Conservation (phyloP, 2,329 filamentous ascomycete genomes). For the Phyllosticta citriasiana region DNA sequence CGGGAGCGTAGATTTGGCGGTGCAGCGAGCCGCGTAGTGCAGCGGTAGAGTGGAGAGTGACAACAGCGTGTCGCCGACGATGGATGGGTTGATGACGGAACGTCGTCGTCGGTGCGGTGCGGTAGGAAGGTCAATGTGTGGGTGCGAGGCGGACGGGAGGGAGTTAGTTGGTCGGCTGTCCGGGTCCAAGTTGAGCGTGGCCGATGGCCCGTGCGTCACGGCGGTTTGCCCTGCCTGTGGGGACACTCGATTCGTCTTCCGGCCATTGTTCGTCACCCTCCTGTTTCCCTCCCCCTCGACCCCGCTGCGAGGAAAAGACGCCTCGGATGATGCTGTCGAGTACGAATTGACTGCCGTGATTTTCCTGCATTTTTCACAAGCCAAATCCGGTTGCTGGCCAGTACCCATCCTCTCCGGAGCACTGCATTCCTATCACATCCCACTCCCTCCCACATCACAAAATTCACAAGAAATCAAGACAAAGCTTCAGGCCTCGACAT, state of each 20-base stretch:
- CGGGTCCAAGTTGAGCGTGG: conserved; percentile 1
- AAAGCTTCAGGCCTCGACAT: not conserved
- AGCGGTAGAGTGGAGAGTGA: not conserved
- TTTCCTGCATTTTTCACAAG: not conserved
- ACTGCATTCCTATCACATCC: not conserved
- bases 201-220: not conserved
- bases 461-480: no score
- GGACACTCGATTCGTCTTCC: not conserved
- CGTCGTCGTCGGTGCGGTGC: not conserved
- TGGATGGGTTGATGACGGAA: not conserved
- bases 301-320: not conserved
- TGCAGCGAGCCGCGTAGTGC: not conserved
- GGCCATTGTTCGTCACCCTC: not conserved
- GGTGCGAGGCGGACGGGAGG: not conserved
- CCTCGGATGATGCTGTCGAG: not conserved
- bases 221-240: not conserved
- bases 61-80: not conserved
- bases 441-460: no score
- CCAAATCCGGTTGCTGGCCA: not conserved
- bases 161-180: not conserved
- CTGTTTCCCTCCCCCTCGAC: not conserved
- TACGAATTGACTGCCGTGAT: not conserved
- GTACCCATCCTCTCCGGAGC: not conserved
- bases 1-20: not conserved
- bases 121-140: not conserved